Conservation (phyloP, 371 early-diverging fungal genomes). For the Mortierella sp. region DNA sequence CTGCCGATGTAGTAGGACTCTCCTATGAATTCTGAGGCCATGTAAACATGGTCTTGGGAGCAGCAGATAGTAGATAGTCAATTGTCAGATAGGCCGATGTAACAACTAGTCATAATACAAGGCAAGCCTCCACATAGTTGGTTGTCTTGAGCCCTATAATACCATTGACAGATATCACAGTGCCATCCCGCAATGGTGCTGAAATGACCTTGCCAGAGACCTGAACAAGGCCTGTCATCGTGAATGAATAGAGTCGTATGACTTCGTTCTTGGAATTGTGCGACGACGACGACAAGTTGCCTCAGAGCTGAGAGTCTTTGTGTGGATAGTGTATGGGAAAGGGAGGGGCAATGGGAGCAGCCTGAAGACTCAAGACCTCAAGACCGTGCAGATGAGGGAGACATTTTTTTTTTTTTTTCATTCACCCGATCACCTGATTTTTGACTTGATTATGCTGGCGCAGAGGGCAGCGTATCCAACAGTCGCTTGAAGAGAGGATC, state of each 20-base stretch:
- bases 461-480: constrained; percentile 29
- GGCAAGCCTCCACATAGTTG: not conserved
- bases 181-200: constrained; percentile 39
- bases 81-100: not conserved
- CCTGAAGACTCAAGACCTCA: no score
- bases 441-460: no score
- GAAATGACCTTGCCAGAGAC: constrained; percentile 24
- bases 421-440: no score
- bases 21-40: constrained; percentile 78
- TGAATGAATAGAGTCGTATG: not conserved
- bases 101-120: constrained; percentile 3
- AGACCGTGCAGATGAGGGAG: no score
- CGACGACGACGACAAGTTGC: no score
- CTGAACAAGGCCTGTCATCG: constrained; percentile 36
- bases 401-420: no score
- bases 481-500: constrained; percentile 70
- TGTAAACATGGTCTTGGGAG: constrained; percentile 79
- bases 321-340: no score
- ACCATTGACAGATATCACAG: constrained; percentile 47
- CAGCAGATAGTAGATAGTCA: not conserved
- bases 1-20: constrained; percentile 87
- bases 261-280: not conserved
- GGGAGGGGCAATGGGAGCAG: no score
- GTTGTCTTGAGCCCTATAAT: no score
- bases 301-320: not conserved